These are phyloP conservation scores for Clonostachys chloroleuca DNA, from an alignment of 2,329 filamentous ascomycete species.

Conservation along the genomic window DNA sequence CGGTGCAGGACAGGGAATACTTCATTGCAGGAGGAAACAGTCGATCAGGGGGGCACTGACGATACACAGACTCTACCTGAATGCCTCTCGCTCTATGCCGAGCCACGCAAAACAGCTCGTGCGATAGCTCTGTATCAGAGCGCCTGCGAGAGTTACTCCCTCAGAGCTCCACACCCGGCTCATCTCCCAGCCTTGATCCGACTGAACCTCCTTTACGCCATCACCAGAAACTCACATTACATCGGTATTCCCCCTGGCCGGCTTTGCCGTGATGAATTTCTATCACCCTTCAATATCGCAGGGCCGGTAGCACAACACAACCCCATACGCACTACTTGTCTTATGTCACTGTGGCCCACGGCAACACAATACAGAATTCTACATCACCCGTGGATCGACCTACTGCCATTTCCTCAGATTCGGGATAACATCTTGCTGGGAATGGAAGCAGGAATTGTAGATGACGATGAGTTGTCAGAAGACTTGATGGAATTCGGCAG, in stretches of 20 bases:
- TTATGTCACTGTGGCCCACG: background rate
- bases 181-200: conserved; percentile 4
- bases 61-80: too few relatives aligned
- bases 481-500: background rate
- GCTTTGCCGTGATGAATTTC: background rate
- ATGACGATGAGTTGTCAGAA: conserved; percentile 6
- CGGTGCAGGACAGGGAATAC: too few relatives aligned
- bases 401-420: conserved; percentile 23
- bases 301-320: background rate
- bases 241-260: background rate
- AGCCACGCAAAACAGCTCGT: too few relatives aligned
- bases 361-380: background rate
- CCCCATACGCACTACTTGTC: background rate
- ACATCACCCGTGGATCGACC: conserved; percentile 29
- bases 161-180: background rate
- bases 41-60: too few relatives aligned
- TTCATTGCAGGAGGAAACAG: too few relatives aligned
- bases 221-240: conserved; percentile 1
- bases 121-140: background rate
- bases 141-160: background rate
- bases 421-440: conserved; percentile 21
- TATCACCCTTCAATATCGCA: background rate
- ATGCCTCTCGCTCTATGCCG: too few relatives aligned
- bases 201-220: conserved; percentile 4
- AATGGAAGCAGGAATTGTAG: conserved; percentile 7